Conservation (phyloP, 192 early-diverging fungal species). For the Lunasporangiospora selenospora region DNA sequence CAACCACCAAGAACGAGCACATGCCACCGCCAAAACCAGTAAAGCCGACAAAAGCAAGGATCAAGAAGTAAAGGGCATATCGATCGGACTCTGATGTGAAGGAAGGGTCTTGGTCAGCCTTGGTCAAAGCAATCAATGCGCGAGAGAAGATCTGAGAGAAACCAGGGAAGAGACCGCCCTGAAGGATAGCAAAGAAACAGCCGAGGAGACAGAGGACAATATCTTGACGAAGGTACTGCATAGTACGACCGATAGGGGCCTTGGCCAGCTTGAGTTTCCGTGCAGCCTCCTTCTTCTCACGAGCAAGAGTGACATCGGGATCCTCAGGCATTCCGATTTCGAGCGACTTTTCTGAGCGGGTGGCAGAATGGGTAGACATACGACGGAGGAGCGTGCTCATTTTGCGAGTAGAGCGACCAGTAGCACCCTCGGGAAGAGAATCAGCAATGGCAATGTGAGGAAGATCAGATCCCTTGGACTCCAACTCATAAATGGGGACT, state of each 20-base stretch:
- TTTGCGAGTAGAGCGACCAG: constrained; percentile 18
- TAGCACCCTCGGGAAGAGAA: constrained; percentile 8
- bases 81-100: constrained; percentile 35
- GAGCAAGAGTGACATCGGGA: constrained; percentile 11
- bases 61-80: constrained; percentile 35
- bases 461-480: not conserved
- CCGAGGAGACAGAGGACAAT: constrained; percentile 50
- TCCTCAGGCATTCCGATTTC: constrained; percentile 24
- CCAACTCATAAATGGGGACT: not conserved
- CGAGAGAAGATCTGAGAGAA: constrained; percentile 69
- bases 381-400: constrained; percentile 38
- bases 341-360: constrained; percentile 30
- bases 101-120: constrained; percentile 32
- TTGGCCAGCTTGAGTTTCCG: constrained; percentile 34
- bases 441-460: constrained; percentile 32
- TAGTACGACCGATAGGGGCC: constrained; percentile 34
- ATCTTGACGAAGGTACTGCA: constrained; percentile 12
- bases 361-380: constrained; percentile 27
- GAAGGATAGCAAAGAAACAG: constrained; percentile 58
- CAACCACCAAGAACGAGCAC: constrained; percentile 61
- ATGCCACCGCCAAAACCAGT: constrained; percentile 29
- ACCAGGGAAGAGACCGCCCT: constrained; percentile 70
- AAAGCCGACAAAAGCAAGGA: constrained; percentile 40
- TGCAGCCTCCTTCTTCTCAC: constrained; percentile 36
- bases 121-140: constrained; percentile 44